Conservation (phyloP, 1,139 yeast genomes). For the Candida mesenterica region DNA sequence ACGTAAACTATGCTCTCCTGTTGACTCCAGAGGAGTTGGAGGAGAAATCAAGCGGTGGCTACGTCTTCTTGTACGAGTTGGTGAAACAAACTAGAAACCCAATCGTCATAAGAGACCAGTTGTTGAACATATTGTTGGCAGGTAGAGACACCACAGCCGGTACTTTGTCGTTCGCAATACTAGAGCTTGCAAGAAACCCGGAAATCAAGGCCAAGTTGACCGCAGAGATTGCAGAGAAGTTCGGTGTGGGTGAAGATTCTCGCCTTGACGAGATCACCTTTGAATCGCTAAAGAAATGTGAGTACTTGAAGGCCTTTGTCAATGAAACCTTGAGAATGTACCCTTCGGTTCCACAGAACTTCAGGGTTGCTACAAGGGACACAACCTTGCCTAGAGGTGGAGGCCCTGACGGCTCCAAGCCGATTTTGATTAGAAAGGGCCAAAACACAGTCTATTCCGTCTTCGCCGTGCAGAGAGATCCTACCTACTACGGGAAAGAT, state of each 20-base stretch:
- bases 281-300: conserved; percentile 50
- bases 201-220: conserved; percentile 33
- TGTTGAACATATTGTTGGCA: conserved; percentile 44
- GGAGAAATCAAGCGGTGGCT: conserved; percentile 34
- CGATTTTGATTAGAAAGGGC: conserved; percentile 48
- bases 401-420: conserved; percentile 41
- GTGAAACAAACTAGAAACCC: conserved; percentile 46
- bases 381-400: conserved; percentile 56
- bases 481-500: conserved; percentile 48
- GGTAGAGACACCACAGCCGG: conserved; percentile 52
- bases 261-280: conserved; percentile 37
- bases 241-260: conserved; percentile 36
- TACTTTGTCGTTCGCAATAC: conserved; percentile 40
- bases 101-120: conserved; percentile 41
- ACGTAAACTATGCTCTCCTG: conserved; percentile 28
- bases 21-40: conserved; percentile 35
- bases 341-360: conserved; percentile 56
- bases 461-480: conserved; percentile 46
- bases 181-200: conserved; percentile 43
- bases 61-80: conserved; percentile 45
- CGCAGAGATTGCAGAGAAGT: conserved; percentile 29
- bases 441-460: conserved; percentile 44
- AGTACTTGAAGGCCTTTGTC: conserved; percentile 45
- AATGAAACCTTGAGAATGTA: conserved; percentile 54
- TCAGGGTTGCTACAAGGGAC: conserved; percentile 43